Percentiles rank a stretch among this genome's conserved stretches.
phyloP scores from a whole-genome alignment of 306 rosid species.

The Rubus idaeus region DNA sequence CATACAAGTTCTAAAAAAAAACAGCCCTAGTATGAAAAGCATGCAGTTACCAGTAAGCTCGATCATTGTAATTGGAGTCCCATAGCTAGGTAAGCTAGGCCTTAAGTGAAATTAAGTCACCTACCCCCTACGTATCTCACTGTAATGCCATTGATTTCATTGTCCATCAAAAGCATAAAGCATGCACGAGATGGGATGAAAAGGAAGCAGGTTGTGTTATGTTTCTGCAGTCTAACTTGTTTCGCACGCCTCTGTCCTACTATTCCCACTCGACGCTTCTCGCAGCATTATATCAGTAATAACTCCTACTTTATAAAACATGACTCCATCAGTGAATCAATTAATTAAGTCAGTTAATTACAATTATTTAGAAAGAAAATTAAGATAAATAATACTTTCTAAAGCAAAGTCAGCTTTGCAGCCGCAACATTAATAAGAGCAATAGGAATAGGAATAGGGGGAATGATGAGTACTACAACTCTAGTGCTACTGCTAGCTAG shows the following conservation, averaged over 20 bases:
- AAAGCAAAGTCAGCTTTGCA: conserved; percentile 4
- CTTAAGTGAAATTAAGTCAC: background rate
- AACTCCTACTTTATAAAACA: background rate
- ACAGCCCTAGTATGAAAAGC: no score
- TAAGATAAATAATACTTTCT: background rate
- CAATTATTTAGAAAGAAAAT: background rate
- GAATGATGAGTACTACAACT: conserved; percentile 1
- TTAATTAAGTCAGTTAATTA: no score
- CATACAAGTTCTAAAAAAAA: background rate
- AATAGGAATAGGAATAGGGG: background rate
- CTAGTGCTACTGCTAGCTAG: background rate
- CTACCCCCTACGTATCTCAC: background rate
- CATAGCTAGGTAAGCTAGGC: background rate
- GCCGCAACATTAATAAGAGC: conserved; percentile 3
- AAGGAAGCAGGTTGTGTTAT: background rate
- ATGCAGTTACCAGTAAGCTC: background rate
- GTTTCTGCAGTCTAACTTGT: conserved; percentile 9
- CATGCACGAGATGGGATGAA: background rate
- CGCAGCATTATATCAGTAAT: background rate
- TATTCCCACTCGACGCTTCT: background rate
- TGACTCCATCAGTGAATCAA: background rate
- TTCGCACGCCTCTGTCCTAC: conserved; percentile 4
- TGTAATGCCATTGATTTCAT: background rate
- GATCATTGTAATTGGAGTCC: background rate
- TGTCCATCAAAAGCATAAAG: conserved; percentile 13